These are phyloP conservation scores for Trypanosomatidae sp. DNA, from an alignment of 208 protist species.

Conservation along the genomic window DNA sequence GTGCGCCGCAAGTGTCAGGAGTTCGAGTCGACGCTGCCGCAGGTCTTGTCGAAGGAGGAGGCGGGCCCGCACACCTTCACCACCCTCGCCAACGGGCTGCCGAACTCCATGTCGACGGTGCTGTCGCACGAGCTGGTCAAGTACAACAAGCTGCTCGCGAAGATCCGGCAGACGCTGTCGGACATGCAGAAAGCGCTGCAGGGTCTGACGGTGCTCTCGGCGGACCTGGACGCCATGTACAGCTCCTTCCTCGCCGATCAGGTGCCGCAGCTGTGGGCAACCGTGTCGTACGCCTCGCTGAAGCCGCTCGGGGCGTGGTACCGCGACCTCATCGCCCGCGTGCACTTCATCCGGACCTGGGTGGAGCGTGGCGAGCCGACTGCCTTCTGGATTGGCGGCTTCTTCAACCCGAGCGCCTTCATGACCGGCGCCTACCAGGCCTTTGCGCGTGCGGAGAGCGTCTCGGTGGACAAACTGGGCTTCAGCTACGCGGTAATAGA, in stretches of 20 bases:
- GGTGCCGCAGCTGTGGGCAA: slow-evolving; percentile 95
- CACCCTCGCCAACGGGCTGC: slow-evolving; percentile 83
- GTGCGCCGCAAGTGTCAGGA: slow-evolving; percentile 92
- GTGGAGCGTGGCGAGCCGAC: slow-evolving; percentile 90
- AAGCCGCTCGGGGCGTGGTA: slow-evolving; percentile 97
- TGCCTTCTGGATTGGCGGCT: slow-evolving; percentile 95
- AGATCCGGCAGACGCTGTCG: slow-evolving; percentile 82
- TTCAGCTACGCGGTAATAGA: slow-evolving; percentile 93
- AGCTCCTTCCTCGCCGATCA: slow-evolving; percentile 94
- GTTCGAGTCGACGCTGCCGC: slow-evolving; percentile 83
- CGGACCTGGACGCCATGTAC: slow-evolving; percentile 96
- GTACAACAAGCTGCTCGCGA: slow-evolving; percentile 96
- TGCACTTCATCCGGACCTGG: slow-evolving; percentile 96
- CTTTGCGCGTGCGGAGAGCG: slow-evolving; percentile 93
- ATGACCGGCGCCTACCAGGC: slow-evolving; percentile 97
- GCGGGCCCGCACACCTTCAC: slow-evolving; percentile 89
- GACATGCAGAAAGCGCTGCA: slow-evolving; percentile 96
- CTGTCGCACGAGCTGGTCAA: slow-evolving; percentile 96
- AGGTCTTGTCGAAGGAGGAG: slow-evolving; percentile 66
- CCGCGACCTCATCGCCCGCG: slow-evolving; percentile 92
- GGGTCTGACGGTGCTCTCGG: slow-evolving; percentile 97
- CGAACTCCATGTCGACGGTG: slow-evolving; percentile 97
- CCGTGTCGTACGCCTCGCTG: slow-evolving; percentile 95
- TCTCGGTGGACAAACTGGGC: slow-evolving; percentile 96
- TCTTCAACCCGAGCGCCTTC: slow-evolving; percentile 99